Percentiles rank a stretch among this genome's conserved stretches.
phyloP scores from a whole-genome alignment of 2,329 filamentous ascomycete species.

The Dactylellina parvicollis region DNA sequence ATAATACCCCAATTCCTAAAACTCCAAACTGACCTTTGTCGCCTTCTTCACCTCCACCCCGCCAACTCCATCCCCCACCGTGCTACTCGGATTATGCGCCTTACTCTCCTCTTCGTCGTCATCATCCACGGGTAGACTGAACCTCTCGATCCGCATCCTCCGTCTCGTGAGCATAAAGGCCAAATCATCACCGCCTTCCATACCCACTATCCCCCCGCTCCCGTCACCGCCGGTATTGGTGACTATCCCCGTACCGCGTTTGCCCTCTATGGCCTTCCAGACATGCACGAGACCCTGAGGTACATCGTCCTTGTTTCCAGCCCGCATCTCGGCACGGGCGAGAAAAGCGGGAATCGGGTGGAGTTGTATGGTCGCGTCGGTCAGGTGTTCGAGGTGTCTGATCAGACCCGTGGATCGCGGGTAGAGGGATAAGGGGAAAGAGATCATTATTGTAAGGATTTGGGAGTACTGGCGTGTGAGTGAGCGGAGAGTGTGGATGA shows the following conservation, averaged over 20 bases:
- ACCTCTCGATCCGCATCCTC: constrained; percentile 86
- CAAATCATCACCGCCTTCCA: constrained; percentile 80
- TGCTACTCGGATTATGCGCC: constrained; percentile 64
- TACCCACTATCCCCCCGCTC: constrained; percentile 82
- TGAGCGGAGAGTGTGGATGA: constrained; percentile 80
- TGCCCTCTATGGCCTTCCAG: constrained; percentile 80
- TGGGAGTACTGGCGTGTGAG: constrained; percentile 75
- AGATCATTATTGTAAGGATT: constrained; percentile 76
- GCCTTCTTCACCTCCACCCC: constrained; percentile 62
- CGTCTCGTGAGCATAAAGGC: constrained; percentile 87
- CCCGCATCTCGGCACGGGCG: constrained; percentile 67
- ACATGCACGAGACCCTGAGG: constrained; percentile 87
- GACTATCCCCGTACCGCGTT: constrained; percentile 34
- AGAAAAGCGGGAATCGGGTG: constrained; percentile 70
- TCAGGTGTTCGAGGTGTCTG: constrained; percentile 84
- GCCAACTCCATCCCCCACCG: constrained; percentile 65
- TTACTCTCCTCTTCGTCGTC: constrained; percentile 69
- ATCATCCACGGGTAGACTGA: constrained; percentile 85
- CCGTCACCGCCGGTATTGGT: constrained; percentile 63
- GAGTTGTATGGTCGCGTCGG: constrained; percentile 86
- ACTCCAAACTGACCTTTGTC: constrained; percentile 77
- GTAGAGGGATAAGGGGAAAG: constrained; percentile 81
- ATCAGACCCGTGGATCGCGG: constrained; percentile 79
- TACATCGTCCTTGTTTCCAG: constrained; percentile 70
- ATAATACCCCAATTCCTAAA: constrained; percentile 63